Evolutionary conservation across 805 yeast genomes (phyloP).

Genomic region (Monosporozyma aerobia): DNA sequence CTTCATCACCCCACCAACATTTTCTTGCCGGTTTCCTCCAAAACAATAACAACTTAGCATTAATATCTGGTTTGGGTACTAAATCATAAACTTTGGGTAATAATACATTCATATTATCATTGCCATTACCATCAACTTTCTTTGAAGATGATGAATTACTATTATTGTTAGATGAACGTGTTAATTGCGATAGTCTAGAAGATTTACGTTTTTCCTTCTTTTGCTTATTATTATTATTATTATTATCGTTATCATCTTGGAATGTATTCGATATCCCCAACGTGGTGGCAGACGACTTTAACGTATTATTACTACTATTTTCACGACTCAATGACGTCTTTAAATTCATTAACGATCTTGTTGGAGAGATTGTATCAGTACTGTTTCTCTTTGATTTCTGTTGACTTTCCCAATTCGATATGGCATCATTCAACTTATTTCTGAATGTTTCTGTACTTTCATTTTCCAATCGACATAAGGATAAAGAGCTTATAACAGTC

Average conservation of each 20-base stretch:
- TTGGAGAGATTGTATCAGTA: constrained; percentile 8
- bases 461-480: constrained; percentile 34
- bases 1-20: constrained; percentile 91
- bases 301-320: constrained; percentile 1
- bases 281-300: constrained; percentile 1
- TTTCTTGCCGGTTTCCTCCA: constrained; percentile 98
- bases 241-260: neutral
- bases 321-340: constrained; percentile 16
- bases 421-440: constrained; percentile 15
- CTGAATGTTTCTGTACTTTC: constrained; percentile 29
- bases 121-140: constrained; percentile 30
- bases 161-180: constrained; percentile 43
- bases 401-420: constrained; percentile 16
- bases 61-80: constrained; percentile 29
- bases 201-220: constrained; percentile 29
- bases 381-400: neutral
- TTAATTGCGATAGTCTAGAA: constrained; percentile 53
- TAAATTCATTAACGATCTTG: constrained; percentile 2
- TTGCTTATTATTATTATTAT: neutral
- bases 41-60: constrained; percentile 68
- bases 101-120: constrained; percentile 20
- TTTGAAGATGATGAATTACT: constrained; percentile 27
- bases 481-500: constrained; percentile 75
- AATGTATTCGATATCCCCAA: constrained; percentile 1
- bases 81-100: constrained; percentile 25